phyloP scores from a whole-genome alignment of 2,329 filamentous ascomycete genomes.

The Pseudocercospora macadamiae region DNA sequence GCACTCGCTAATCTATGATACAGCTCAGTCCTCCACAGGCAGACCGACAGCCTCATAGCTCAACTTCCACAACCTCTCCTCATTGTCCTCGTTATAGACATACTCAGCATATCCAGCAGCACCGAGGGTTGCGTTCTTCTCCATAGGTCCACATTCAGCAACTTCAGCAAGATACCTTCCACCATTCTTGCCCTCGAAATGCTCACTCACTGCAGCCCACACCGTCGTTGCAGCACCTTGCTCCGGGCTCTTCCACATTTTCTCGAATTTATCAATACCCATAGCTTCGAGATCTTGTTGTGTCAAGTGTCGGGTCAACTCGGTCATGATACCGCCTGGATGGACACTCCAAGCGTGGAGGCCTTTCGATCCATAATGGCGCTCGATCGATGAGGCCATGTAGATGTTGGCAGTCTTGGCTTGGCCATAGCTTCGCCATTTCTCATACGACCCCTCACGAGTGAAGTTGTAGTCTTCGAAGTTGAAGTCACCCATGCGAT shows the following conservation, averaged over 20 bases:
- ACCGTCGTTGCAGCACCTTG: constrained; percentile 56
- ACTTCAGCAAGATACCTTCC: constrained; percentile 36
- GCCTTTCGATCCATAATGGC: constrained; percentile 49
- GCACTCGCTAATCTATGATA: neutral
- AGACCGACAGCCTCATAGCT: constrained; percentile 38
- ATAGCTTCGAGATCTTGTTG: constrained; percentile 5
- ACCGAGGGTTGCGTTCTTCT: constrained; percentile 23
- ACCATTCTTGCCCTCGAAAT: constrained; percentile 42
- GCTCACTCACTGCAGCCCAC: constrained; percentile 47
- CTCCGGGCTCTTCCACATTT: constrained; percentile 38
- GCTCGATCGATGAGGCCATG: constrained; percentile 56
- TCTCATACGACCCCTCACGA: constrained; percentile 36
- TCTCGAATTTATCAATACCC: constrained; percentile 24
- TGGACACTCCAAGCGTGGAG: constrained; percentile 51
- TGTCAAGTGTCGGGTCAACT: constrained; percentile 22
- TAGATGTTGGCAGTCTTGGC: constrained; percentile 57
- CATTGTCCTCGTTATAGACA: constrained; percentile 45
- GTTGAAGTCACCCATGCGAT: constrained; percentile 41
- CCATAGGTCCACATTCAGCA: constrained; percentile 38
- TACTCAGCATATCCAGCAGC: constrained; percentile 40
- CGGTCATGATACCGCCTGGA: constrained; percentile 49
- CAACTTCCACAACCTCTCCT: constrained; percentile 49
- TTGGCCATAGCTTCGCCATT: constrained; percentile 49
- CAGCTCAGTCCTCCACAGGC: constrained; percentile 11
- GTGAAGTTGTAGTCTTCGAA: constrained; percentile 48